Evolutionary conservation across 495 filamentous ascomycete species (phyloP).

Genomic region (Umbilicaria muhlenbergii): DNA sequence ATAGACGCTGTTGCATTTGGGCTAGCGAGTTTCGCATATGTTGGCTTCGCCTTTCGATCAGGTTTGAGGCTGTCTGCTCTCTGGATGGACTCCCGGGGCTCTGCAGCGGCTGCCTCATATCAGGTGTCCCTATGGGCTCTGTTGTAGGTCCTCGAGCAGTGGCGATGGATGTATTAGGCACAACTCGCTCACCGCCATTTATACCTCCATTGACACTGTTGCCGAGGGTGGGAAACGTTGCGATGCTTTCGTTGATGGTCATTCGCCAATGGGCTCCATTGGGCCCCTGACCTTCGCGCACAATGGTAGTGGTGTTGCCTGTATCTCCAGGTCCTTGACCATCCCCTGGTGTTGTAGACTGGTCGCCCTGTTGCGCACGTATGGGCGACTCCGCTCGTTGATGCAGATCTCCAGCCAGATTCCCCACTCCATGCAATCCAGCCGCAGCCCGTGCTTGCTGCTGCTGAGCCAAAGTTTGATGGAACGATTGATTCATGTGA

Average conservation of each 20-base stretch:
- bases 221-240: background rate
- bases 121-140: background rate
- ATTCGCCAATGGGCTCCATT: conserved; percentile 21
- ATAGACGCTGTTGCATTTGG: conserved; percentile 5
- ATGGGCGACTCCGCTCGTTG: conserved; percentile 8
- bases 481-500: conserved; percentile 16
- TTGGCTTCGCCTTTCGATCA: no score
- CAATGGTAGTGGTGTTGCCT: conserved; percentile 20
- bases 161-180: background rate
- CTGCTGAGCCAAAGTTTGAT: conserved; percentile 23
- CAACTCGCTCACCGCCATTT: background rate
- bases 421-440: conserved; percentile 2
- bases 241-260: conserved; percentile 9
- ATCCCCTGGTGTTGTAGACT: background rate
- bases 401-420: conserved; percentile 1
- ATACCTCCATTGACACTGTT: background rate
- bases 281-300: conserved; percentile 20
- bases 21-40: background rate
- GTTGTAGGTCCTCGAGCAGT: no score
- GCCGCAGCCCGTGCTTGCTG: conserved; percentile 21
- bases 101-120: background rate
- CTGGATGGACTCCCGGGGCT: background rate
- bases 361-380: background rate
- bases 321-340: conserved; percentile 2
- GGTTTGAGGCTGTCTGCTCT: no score